Conservation (phyloP, 2,329 filamentous ascomycete genomes). For the Berkeleyomyces basicola region DNA sequence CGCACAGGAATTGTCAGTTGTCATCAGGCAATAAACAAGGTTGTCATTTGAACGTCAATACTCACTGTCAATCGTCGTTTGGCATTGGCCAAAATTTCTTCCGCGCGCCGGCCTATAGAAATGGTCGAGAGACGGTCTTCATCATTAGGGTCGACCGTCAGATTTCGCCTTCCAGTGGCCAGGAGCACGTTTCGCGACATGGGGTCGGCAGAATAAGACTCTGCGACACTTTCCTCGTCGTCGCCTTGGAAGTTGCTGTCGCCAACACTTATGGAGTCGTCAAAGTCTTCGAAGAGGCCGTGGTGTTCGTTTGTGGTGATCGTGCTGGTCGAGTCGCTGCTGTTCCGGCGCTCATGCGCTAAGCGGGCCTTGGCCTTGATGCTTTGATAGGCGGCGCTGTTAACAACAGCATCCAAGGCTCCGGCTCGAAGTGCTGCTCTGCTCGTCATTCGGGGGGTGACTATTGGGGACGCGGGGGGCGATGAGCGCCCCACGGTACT, state of each 20-base stretch:
- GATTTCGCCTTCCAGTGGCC: slow-evolving; percentile 17
- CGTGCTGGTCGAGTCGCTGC: slow-evolving; percentile 45
- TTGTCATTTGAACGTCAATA: slow-evolving; percentile 10
- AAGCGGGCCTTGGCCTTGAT: slow-evolving; percentile 20
- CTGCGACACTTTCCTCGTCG: slow-evolving; percentile 49
- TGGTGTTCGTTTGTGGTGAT: slow-evolving; percentile 35
- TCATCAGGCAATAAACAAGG: too few species aligned
- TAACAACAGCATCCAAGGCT: not conserved
- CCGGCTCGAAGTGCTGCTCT: slow-evolving; percentile 16
- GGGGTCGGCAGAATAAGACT: slow-evolving; percentile 34
- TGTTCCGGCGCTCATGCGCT: slow-evolving; percentile 34
- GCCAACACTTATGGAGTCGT: slow-evolving; percentile 43
- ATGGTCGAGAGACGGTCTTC: slow-evolving; percentile 54
- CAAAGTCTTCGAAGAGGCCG: slow-evolving; percentile 41
- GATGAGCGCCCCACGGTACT: slow-evolving; percentile 29
- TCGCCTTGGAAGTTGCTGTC: slow-evolving; percentile 52
- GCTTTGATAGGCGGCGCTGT: slow-evolving; percentile 27
- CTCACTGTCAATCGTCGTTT: slow-evolving; percentile 75
- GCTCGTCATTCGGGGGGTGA: slow-evolving; percentile 18
- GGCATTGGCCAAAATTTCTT: slow-evolving; percentile 82
- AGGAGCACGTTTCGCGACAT: slow-evolving; percentile 18
- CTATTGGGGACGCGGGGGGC: slow-evolving; percentile 22
- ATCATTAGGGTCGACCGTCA: slow-evolving; percentile 19
- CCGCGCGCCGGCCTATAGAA: slow-evolving; percentile 64
- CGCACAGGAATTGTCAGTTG: not conserved